phyloP scores from a whole-genome alignment of 352 stramenopile species.

The Hyaloperonospora brassicae region DNA sequence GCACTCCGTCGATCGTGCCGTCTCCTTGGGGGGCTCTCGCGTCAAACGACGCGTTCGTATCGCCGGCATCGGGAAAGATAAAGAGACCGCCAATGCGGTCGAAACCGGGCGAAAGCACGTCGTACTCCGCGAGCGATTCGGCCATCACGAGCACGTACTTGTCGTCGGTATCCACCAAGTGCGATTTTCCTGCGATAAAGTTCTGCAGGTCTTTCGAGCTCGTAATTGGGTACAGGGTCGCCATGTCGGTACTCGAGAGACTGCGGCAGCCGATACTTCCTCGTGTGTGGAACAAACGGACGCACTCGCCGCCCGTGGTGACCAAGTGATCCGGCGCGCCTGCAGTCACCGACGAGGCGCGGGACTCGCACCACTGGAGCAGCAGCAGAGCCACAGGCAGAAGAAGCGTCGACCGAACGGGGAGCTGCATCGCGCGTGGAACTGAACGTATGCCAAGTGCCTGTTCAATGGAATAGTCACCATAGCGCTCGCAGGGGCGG shows the following conservation, averaged over 20 bases:
- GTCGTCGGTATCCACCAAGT: conserved; percentile 15
- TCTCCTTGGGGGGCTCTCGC: conserved; percentile 48
- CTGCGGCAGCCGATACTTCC: conserved; percentile 63
- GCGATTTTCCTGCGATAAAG: conserved; percentile 31
- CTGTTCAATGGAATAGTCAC: too few relatives aligned
- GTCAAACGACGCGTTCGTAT: conserved; percentile 46
- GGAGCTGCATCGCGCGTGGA: conserved; percentile 11
- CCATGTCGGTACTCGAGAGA: conserved; percentile 45
- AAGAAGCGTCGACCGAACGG: conserved; percentile 11
- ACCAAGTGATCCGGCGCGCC: conserved; percentile 59
- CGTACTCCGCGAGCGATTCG: conserved; percentile 43
- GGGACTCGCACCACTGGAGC: conserved; percentile 9
- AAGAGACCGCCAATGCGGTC: conserved; percentile 52
- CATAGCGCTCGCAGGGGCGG: too few relatives aligned
- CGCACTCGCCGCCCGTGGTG: conserved; percentile 56
- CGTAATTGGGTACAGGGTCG: conserved; percentile 40
- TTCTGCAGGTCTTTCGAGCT: conserved; percentile 32
- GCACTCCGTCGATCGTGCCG: conserved; percentile 41
- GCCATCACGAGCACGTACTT: conserved; percentile 65
- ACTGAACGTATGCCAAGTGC: background rate
- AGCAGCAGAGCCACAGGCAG: conserved; percentile 11
- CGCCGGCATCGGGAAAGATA: conserved; percentile 32
- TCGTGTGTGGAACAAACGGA: conserved; percentile 66
- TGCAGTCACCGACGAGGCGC: conserved; percentile 50
- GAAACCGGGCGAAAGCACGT: conserved; percentile 23